A percentile compares a stretch with the other conserved stretches of the same genome.
Conservation (phyloP, 2,329 filamentous ascomycete species). For the Biscogniauxia sp. region DNA sequence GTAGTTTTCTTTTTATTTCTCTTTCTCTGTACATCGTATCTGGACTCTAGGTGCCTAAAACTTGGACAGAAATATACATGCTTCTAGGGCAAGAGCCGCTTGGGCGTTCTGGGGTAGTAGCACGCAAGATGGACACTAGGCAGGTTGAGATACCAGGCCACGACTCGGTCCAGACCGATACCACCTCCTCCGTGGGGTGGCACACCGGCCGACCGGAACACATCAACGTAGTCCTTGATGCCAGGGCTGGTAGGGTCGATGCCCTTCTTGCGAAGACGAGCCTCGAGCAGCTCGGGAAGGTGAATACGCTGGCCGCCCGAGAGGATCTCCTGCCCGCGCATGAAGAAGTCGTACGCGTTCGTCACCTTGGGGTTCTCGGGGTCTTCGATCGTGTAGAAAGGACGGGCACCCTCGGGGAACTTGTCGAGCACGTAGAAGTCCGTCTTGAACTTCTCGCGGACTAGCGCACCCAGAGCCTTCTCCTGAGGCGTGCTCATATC, state of each 20-base stretch:
- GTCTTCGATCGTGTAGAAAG: constrained; percentile 81
- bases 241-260: constrained; percentile 71
- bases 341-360: constrained; percentile 69
- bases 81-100: constrained; percentile 51
- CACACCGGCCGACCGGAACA: constrained; percentile 76
- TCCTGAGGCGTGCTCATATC: constrained; percentile 80
- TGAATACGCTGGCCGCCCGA: constrained; percentile 92
- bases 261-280: constrained; percentile 74
- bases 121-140: constrained; percentile 58
- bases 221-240: constrained; percentile 89
- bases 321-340: constrained; percentile 89
- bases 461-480: constrained; percentile 82
- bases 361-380: constrained; percentile 56
- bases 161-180: constrained; percentile 84
- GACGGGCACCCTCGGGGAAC: constrained; percentile 84
- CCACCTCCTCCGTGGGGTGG: constrained; percentile 90
- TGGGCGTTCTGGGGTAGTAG: constrained; percentile 60
- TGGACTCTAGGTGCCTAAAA: not conserved
- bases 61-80: not conserved
- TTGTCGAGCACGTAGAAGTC: constrained; percentile 98
- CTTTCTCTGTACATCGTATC: not conserved
- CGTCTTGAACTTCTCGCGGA: constrained; percentile 85
- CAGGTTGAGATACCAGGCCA: constrained; percentile 62
- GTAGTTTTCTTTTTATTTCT: not conserved
- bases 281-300: constrained; percentile 70